Conservation (phyloP, 2,329 filamentous ascomycete genomes). For the Botrytis byssoidea region DNA sequence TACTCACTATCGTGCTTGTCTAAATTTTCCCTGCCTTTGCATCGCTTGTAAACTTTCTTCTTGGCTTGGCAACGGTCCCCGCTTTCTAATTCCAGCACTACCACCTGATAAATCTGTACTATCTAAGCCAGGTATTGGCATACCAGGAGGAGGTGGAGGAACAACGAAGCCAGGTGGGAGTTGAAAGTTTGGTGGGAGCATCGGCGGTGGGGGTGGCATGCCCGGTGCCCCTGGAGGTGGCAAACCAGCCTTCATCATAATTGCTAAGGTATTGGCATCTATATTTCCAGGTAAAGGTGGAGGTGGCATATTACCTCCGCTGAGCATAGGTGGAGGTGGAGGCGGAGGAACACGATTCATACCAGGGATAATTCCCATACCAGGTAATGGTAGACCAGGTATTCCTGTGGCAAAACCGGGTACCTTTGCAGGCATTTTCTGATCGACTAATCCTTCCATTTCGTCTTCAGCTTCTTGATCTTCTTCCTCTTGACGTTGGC, state of each 20-base stretch:
- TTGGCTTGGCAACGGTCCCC: conserved; percentile 77
- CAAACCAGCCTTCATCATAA: conserved; percentile 58
- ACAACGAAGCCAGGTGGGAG: conserved; percentile 36
- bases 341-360: conserved; percentile 41
- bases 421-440: conserved; percentile 70
- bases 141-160: conserved; percentile 43
- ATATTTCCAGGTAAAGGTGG: conserved; percentile 19
- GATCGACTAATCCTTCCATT: conserved; percentile 86
- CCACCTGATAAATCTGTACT: conserved; percentile 24
- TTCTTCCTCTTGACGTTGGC: conserved; percentile 85
- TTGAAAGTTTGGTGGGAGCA: conserved; percentile 45
- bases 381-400: conserved; percentile 39
- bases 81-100: conserved; percentile 49
- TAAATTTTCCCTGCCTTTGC: conserved; percentile 65
- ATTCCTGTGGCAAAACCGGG: conserved; percentile 59
- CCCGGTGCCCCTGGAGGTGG: conserved; percentile 53
- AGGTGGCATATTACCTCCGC: conserved; percentile 15
- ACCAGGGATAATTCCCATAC: conserved; percentile 46
- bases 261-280: conserved; percentile 18
- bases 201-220: conserved; percentile 40
- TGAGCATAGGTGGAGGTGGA: conserved; percentile 41
- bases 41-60: conserved; percentile 78
- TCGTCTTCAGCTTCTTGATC: conserved; percentile 93
- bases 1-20: conserved; percentile 41
- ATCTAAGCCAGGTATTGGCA: conserved; percentile 38